These are phyloP conservation scores for Rosa lucieae DNA, from an alignment of 306 rosid genomes.

Conservation along the genomic window DNA sequence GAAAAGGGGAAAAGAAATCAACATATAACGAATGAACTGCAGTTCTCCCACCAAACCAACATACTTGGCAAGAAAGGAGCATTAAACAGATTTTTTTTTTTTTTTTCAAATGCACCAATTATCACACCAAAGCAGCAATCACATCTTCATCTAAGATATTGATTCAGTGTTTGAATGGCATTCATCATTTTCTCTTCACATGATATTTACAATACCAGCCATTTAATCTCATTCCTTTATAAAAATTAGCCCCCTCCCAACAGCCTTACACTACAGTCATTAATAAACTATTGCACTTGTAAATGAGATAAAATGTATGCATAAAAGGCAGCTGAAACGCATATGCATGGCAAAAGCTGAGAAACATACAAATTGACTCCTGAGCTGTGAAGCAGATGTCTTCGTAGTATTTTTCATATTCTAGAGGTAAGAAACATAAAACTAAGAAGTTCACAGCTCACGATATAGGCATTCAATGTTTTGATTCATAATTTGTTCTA, in stretches of 20 bases:
- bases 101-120: not conserved
- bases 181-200: not conserved
- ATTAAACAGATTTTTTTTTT: no score
- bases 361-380: not conserved
- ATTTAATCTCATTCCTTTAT: not conserved
- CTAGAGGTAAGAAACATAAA: not conserved
- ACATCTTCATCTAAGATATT: not conserved
- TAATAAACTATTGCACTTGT: not conserved
- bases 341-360: not conserved
- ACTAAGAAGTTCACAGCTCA: not conserved
- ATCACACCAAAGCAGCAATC: not conserved
- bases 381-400: not conserved
- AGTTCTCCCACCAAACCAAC: not conserved
- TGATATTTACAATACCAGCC: not conserved
- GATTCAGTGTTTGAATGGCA: not conserved
- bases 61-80: not conserved
- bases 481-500: not conserved
- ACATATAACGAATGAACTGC: not conserved
- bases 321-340: not conserved
- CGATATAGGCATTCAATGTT: not conserved
- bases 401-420: not conserved
- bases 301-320: not conserved
- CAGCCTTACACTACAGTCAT: no score
- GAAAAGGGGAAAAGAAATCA: not conserved
- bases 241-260: not conserved